These are phyloP conservation scores for Entonaema liquescens DNA, from an alignment of 495 filamentous ascomycete species.

Conservation along the genomic window DNA sequence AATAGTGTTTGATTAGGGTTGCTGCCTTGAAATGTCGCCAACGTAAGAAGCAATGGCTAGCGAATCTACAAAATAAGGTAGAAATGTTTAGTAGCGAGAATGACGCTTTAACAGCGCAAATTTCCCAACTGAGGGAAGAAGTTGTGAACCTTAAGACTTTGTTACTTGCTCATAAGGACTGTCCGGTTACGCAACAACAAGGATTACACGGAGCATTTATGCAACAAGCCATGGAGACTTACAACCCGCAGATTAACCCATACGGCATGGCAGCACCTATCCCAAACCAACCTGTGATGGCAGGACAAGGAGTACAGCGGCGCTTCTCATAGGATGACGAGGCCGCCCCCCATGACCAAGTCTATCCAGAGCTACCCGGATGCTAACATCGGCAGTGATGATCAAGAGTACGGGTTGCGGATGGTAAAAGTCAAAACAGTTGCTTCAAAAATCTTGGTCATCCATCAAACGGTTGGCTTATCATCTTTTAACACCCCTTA, in stretches of 20 bases:
- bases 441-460: conserved; percentile 1
- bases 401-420: conserved; percentile 7
- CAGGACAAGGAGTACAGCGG: conserved; percentile 60
- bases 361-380: conserved; percentile 18
- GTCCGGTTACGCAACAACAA: conserved; percentile 89
- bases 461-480: conserved; percentile 1
- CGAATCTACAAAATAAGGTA: conserved; percentile 93
- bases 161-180: conserved; percentile 95
- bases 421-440: conserved; percentile 4
- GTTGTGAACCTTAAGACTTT: conserved; percentile 94
- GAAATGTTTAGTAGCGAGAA: conserved; percentile 92
- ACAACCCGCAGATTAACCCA: conserved; percentile 70
- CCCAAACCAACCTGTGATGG: conserved; percentile 63
- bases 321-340: conserved; percentile 57
- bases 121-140: conserved; percentile 86
- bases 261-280: conserved; percentile 73
- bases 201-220: conserved; percentile 76
- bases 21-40: conserved; percentile 97
- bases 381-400: conserved; percentile 9
- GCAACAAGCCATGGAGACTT: conserved; percentile 59
- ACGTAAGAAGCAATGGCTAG: conserved; percentile 98
- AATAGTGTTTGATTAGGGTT: conserved; percentile 65
- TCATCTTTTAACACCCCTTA: conserved; percentile 13
- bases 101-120: conserved; percentile 82
- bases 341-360: conserved; percentile 20